These are phyloP conservation scores for Cryptococcus hybrid DNA, from an alignment of 1,284 basidiomycete species.

Conservation along the genomic window DNA sequence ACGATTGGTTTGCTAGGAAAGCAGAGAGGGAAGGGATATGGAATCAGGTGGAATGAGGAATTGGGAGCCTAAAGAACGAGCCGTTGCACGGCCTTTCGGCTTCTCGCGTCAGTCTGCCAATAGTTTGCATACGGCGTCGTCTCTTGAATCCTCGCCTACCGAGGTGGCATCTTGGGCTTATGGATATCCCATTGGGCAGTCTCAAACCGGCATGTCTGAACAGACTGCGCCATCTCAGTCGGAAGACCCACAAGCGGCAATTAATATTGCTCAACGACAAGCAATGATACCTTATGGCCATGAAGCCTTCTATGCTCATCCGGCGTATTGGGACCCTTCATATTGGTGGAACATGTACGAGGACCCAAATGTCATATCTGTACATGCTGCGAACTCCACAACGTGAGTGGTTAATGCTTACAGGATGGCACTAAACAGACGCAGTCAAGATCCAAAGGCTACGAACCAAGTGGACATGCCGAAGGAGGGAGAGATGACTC, in stretches of 20 bases:
- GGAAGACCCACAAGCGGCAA: constrained; percentile 1
- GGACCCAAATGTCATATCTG: constrained; percentile 1
- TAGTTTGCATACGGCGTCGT: not conserved
- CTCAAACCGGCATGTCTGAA: not conserved
- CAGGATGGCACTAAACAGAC: no score
- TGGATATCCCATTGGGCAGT: not conserved
- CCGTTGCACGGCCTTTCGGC: constrained; percentile 20
- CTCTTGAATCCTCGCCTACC: not conserved
- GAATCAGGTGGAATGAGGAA: constrained; percentile 19
- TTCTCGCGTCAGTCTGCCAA: not conserved
- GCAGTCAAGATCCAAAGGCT: no score
- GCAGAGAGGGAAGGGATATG: constrained; percentile 28
- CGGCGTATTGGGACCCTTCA: constrained; percentile 18
- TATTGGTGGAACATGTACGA: constrained; percentile 16
- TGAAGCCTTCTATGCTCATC: constrained; percentile 9
- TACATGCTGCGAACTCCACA: no score
- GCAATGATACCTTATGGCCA: constrained; percentile 1
- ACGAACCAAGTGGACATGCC: not conserved
- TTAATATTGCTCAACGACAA: no score
- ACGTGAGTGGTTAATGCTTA: no score
- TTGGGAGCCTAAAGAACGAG: constrained; percentile 25
- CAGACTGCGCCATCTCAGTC: constrained; percentile 1
- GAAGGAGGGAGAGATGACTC: not conserved
- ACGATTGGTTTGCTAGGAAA: constrained; percentile 29
- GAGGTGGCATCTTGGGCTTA: not conserved